Base-by-base conservation (phyloP, 768 basidiomycete genomes). In the Peribolospora baueri region DNA sequence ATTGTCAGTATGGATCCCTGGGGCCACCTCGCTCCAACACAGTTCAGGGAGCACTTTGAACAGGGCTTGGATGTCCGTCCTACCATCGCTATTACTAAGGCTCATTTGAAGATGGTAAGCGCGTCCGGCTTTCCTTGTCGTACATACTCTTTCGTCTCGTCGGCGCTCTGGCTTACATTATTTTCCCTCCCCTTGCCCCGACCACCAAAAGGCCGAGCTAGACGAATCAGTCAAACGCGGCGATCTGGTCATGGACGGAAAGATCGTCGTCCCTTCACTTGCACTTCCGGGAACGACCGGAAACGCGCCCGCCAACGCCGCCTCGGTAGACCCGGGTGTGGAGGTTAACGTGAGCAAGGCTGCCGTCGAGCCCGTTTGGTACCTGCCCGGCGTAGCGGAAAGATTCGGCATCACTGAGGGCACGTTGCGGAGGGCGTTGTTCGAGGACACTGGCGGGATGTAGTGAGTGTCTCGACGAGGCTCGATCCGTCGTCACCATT, bases 361-460 rank as follows among this genome's bases (percentile, higher is more conserved):
- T 0, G 90, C 91, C 0, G 81, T 95, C 6, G 91, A 95, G 64
- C 91, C 90, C 0, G 88, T 95, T 10, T 95, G 90, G 90, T 85
- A 82, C 65, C 70, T 93, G 1, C 90, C 90, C 48, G 61, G 63
- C 7, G 79, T 97, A 2, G 91, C 91, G 0, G 82, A 84, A 60
- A 73, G 91, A n/a, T 86, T 97, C 62, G 82, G 80, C 43, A 53
- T 64, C 38, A 55, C 84, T 0, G 91, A 97, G 66, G 75, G 72
- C 13, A 68, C 86, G 0, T 75, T 97, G 3, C 78, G 91, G 14
- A 74, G 91, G n/a, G 81, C 84, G 0, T 72, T 97, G 43, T 97
- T 95, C 61, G 91, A 97, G 66, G 91, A 93, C 59, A 91, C 86
- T 0, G 87, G 85, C 61, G 86, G 87, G 63, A 86, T 85, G 82